Percentiles rank a stretch among this genome's conserved stretches.
These are phyloP conservation scores for Ogataea parapolymorpha DNA, from an alignment of 805 yeast genomes.

Conservation along the genomic window DNA sequence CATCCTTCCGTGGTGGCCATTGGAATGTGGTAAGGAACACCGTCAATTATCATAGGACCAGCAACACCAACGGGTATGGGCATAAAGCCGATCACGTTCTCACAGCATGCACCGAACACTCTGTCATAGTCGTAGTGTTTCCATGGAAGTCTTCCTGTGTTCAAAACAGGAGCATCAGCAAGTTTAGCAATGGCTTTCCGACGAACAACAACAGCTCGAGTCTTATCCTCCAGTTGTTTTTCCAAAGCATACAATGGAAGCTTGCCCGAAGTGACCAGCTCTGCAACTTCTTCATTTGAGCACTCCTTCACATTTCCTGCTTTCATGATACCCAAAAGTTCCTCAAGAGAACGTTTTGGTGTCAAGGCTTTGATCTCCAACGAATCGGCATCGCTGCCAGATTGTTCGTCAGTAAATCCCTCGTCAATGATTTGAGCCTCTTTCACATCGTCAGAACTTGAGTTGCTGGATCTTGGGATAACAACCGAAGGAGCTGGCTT, in stretches of 20 bases:
- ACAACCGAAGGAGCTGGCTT: conserved; percentile 13
- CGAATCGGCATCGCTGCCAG: conserved; percentile 33
- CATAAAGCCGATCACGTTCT: conserved; percentile 94
- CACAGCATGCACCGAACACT: conserved; percentile 98
- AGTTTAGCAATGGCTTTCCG: conserved; percentile 85
- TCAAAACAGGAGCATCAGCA: conserved; percentile 78
- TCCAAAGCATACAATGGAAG: conserved; percentile 92
- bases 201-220: conserved; percentile 92
- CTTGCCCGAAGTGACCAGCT: conserved; percentile 69
- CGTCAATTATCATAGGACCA: conserved; percentile 93
- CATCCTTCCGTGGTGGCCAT: conserved; percentile 99
- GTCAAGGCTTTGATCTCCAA: conserved; percentile 13
- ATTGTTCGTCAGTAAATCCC: conserved; percentile 21
- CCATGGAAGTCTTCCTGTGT: conserved; percentile 72
- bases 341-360: conserved; percentile 52
- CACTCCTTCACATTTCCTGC: conserved; percentile 69
- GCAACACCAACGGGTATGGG: conserved; percentile 98
- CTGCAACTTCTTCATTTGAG: conserved; percentile 67
- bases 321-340: conserved; percentile 58
- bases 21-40: conserved; percentile 84
- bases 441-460: conserved; percentile 30
- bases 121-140: conserved; percentile 86
- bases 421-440: conserved; percentile 35
- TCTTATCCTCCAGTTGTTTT: conserved; percentile 81
- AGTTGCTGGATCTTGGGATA: conserved; percentile 14